Evolutionary conservation across 192 early-diverging fungal species (phyloP).

Genomic region (Podila horticola): DNA sequence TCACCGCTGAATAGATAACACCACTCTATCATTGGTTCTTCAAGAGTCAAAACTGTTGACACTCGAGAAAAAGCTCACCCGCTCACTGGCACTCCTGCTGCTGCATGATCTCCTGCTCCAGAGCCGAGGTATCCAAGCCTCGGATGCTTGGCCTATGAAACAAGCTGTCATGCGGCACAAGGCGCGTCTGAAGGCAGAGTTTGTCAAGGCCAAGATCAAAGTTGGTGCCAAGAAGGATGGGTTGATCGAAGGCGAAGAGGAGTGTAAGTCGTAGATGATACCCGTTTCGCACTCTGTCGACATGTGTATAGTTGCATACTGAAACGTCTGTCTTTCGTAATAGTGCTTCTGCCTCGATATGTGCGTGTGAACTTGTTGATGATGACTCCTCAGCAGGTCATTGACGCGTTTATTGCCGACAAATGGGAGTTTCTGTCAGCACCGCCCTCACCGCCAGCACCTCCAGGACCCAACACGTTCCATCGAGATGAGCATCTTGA

Average conservation of each 20-base stretch:
- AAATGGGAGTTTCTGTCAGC: slow-evolving; percentile 26
- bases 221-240: slow-evolving; percentile 67
- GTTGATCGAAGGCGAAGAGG: slow-evolving; percentile 61
- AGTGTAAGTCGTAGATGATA: slow-evolving; percentile 52
- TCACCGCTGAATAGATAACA: slow-evolving; percentile 46
- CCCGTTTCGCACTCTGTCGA: not conserved
- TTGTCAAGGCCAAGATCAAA: slow-evolving; percentile 83
- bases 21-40: slow-evolving; percentile 60
- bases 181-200: slow-evolving; percentile 74
- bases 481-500: slow-evolving; percentile 78
- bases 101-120: slow-evolving; percentile 90
- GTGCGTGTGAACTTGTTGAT: slow-evolving; percentile 89
- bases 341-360: slow-evolving; percentile 81
- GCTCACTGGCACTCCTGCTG: slow-evolving; percentile 69
- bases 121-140: slow-evolving; percentile 72
- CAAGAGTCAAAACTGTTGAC: slow-evolving; percentile 58
- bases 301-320: not conserved
- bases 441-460: slow-evolving; percentile 26
- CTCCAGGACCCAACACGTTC: slow-evolving; percentile 52
- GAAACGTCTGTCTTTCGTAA: not conserved
- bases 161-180: slow-evolving; percentile 73
- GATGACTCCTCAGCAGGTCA: slow-evolving; percentile 73
- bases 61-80: slow-evolving; percentile 61
- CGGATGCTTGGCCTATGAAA: slow-evolving; percentile 69
- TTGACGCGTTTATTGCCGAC: slow-evolving; percentile 54